Evolutionary conservation across 2,329 filamentous ascomycete genomes (phyloP), one percentile per base, ranked within the genome.

Genomic region (Apiospora koreana): DNA sequence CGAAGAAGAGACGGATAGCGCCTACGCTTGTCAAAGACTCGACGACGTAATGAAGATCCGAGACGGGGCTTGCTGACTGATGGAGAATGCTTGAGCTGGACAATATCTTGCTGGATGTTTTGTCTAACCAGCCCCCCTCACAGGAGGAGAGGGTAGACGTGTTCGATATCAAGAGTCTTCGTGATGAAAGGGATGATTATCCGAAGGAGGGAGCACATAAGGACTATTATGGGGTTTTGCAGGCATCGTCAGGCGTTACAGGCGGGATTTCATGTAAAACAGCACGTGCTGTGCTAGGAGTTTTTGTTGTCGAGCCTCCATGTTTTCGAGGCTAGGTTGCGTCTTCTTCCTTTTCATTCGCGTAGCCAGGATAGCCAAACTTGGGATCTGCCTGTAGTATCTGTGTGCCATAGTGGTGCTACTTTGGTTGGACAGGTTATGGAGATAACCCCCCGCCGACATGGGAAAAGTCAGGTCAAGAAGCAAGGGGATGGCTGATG

Each of bases 1-100:
- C 67, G 8, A 69, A 69, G 7, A 69, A 69, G 54, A 42, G 67
- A 48, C 38, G 67, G 35, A 64, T 69, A 42, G 67, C 67, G 4
- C 67, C 67, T 21, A 69, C 67, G 21, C 67, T 46, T 4, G 48
- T 69, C 18, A 54, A 45, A 25, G 66, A 68, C n/a, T 23, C 45
- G 31, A 68, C 21, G n/a, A 18, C 64, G 12, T 66, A 66, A 66
- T 38, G 28, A 6, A 38, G 28, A 18, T n/a, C 9, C 16, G 50
- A 58, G 48, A 58, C 18, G 14, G 7, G 12, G 41, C 12, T 10
- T 7, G 46, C 8, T 14, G 23, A 23, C n/a, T 25, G n/a, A 50
- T 25, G 46, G 10, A 25, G 7, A 21, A 21, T 14, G 9, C 9
- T 7, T 25, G 23, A 25, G 46, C 46, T 12, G 4, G 48, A 18